Conservation (phyloP, 2,329 filamentous ascomycete species). For the Sclerotinia sclerotiorum region DNA sequence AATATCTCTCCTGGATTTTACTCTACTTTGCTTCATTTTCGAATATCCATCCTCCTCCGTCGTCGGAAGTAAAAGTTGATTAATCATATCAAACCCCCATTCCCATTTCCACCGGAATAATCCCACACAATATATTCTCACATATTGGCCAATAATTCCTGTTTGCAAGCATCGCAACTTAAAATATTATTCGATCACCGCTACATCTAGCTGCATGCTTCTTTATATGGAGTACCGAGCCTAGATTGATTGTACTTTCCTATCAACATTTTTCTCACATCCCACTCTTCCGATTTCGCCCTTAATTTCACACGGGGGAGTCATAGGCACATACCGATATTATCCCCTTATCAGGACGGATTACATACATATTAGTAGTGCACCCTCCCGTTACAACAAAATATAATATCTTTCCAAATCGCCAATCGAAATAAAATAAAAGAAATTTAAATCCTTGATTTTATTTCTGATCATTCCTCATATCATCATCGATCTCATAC, state of each 20-base stretch:
- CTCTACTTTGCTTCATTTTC: too few relatives aligned
- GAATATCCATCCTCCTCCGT: neutral
- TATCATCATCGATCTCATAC: neutral
- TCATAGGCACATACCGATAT: neutral
- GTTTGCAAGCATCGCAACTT: neutral
- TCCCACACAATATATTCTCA: neutral
- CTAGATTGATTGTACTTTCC: neutral
- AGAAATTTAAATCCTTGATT: slow-evolving; percentile 3
- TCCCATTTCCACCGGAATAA: neutral
- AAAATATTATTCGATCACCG: neutral
- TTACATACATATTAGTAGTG: neutral
- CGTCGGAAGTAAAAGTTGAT: neutral
- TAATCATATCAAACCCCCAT: slow-evolving; percentile 2
- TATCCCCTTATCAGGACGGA: slow-evolving; percentile 15
- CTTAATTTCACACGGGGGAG: neutral
- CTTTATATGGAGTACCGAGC: neutral
- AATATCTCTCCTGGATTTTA: neutral
- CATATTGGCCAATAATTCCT: slow-evolving; percentile 2
- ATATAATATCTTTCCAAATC: neutral
- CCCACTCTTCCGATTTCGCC: slow-evolving; percentile 19
- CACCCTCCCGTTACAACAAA: neutral
- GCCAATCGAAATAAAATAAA: slow-evolving; percentile 1
- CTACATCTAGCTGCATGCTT: neutral
- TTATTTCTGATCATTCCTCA: neutral
- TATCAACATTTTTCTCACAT: neutral